Percentiles rank a stretch among this genome's conserved stretches.
Conservation (phyloP, 108 stramenopile species). For the Discostella pseudostelligera region DNA sequence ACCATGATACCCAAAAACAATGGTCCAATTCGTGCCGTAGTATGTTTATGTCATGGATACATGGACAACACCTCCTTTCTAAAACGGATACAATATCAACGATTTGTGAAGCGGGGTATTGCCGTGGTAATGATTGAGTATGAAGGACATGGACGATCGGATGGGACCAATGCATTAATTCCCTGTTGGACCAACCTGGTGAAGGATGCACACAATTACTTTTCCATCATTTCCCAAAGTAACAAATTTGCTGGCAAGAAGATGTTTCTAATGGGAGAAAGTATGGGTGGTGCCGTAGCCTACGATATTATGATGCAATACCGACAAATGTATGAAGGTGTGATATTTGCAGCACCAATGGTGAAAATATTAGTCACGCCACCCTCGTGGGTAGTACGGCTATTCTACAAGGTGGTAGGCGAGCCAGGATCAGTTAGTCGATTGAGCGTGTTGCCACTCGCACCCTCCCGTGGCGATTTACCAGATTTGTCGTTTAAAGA, state of each 20-base stretch:
- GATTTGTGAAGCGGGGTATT: constrained; percentile 51
- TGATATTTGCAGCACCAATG: constrained; percentile 66
- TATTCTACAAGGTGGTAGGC: constrained; percentile 43
- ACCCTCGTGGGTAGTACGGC: constrained; percentile 56
- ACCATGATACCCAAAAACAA: constrained; percentile 53
- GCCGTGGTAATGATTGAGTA: constrained; percentile 68
- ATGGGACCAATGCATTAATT: constrained; percentile 54
- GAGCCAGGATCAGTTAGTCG: constrained; percentile 40
- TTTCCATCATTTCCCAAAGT: constrained; percentile 20
- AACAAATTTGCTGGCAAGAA: constrained; percentile 44
- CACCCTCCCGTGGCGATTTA: constrained; percentile 52
- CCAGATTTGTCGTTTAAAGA: constrained; percentile 43
- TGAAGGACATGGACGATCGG: constrained; percentile 70
- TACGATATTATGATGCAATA: constrained; percentile 46
- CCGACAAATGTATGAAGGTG: constrained; percentile 48
- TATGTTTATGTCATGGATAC: constrained; percentile 71
- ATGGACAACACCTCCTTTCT: constrained; percentile 58
- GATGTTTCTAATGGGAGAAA: constrained; percentile 67
- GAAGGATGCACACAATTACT: constrained; percentile 53
- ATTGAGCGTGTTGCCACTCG: constrained; percentile 43
- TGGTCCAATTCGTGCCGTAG: constrained; percentile 50
- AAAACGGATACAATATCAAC: constrained; percentile 48
- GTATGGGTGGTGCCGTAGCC: constrained; percentile 73
- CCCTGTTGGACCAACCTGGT: constrained; percentile 47
- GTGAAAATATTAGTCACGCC: constrained; percentile 68